Base-by-base conservation (phyloP, 352 stramenopile genomes). In the Phytophthora macrochlamydospora region DNA sequence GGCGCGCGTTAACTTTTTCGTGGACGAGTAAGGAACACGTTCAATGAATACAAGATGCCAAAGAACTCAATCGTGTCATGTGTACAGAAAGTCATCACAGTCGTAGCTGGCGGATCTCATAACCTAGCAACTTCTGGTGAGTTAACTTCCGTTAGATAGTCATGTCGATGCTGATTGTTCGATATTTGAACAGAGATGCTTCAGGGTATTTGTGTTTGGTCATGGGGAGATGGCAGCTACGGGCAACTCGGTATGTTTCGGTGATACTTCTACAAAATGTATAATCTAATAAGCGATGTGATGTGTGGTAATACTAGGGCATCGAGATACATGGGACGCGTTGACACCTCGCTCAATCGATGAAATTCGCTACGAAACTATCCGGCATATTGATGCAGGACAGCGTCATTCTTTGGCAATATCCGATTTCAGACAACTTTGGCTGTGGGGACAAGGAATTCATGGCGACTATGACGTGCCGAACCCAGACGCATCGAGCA, bases 381-480 rank as follows among this genome's bases (percentile, higher is more conserved):
- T 94, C 45, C 67, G 56, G 0, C 87, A 64, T 33, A 77, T 94
- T n/a, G 78, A 91, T 53, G 85, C 81, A 7, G 87, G 85, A 0
- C 74, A 91, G 50, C 71, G 74, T 3, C 87, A 94, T 46, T 94
- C 87, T 3, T 30, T 93, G 29, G 87, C 87, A 11, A 78, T 94
- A 42, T 91, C 87, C 2, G 81, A 88, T 2, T 65, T 45, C 7
- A 74, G 69, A 37, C 57, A 86, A 13, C 62, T 94, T n/a, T 94
- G 87, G 85, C 30, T 87, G 7, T 94, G 87, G 87, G 87, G 87
- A 0, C 75, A 92, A 58, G 85, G 87, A 0, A 69, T 92, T 31
- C 84, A 91, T 46, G 83, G 80, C 32, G 66, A 76, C 11, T 72
- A 85, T 30, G 71, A 89, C 2, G 54, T 81, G 0, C 38, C 71